Conservation (phyloP, 345 rosid species). For the Salix dunnii region DNA sequence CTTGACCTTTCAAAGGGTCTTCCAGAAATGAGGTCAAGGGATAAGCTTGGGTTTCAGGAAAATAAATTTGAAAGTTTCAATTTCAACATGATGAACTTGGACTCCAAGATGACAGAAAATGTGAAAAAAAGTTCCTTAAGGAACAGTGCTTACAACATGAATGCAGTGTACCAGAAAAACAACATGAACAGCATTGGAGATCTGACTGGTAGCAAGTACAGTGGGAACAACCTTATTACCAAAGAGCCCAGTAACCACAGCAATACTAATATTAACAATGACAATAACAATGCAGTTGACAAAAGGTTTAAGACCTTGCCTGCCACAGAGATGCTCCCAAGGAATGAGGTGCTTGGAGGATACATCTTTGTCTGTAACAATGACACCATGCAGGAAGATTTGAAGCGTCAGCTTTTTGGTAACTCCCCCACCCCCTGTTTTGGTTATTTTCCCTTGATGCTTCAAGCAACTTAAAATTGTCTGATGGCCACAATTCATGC, state of each 20-base stretch:
- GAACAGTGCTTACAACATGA: constrained; percentile 55
- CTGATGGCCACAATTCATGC: neutral
- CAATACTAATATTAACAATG: constrained; percentile 36
- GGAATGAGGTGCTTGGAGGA: constrained; percentile 97
- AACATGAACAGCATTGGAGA: constrained; percentile 45
- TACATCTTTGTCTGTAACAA: constrained; percentile 98
- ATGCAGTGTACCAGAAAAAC: constrained; percentile 66
- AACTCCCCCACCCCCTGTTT: constrained; percentile 12
- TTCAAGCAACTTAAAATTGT: neutral
- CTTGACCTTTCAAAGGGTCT: constrained; percentile 76
- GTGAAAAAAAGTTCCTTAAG: constrained; percentile 52
- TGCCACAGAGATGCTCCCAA: constrained; percentile 83
- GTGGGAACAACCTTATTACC: constrained; percentile 45
- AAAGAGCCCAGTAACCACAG: constrained; percentile 48
- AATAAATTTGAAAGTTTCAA: constrained; percentile 64
- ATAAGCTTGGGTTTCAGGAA: constrained; percentile 68
- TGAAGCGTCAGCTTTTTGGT: constrained; percentile 95
- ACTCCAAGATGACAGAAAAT: constrained; percentile 50
- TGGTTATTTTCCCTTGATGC: neutral
- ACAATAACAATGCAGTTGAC: constrained; percentile 44
- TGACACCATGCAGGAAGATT: constrained; percentile 97
- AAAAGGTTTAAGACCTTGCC: constrained; percentile 93
- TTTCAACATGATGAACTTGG: constrained; percentile 80
- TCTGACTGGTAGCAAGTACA: constrained; percentile 55
- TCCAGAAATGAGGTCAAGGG: constrained; percentile 56